phyloP scores from a whole-genome alignment of 768 basidiomycete genomes.

The Mycena metata region DNA sequence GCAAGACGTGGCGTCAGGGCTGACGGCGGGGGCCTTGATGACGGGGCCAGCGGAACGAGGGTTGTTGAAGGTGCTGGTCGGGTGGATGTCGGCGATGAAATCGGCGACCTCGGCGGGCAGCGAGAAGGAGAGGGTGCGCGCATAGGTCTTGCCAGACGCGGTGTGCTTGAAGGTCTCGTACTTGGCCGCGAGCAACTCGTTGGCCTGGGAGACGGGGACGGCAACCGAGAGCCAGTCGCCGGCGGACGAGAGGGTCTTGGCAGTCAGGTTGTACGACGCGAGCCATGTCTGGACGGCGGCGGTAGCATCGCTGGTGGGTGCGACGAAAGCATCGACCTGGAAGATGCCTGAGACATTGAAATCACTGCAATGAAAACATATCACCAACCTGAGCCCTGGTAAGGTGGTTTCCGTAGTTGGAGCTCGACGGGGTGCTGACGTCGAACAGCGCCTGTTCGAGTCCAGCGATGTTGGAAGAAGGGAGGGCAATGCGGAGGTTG shows the following conservation, averaged over 20 bases:
- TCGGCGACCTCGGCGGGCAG: slow-evolving; percentile 48
- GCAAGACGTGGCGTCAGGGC: neutral
- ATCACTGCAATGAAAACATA: neutral
- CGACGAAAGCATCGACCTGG: slow-evolving; percentile 37
- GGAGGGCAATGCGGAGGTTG: slow-evolving; percentile 52
- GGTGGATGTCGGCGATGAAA: slow-evolving; percentile 52
- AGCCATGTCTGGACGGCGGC: slow-evolving; percentile 60
- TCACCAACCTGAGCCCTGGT: slow-evolving; percentile 55
- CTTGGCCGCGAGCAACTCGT: slow-evolving; percentile 50
- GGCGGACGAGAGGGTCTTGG: slow-evolving; percentile 52
- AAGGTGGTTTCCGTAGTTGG: slow-evolving; percentile 42
- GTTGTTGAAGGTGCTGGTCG: slow-evolving; percentile 46
- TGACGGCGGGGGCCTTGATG: neutral
- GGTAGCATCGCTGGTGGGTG: slow-evolving; percentile 31
- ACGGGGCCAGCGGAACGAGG: slow-evolving; percentile 33
- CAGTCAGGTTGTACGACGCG: slow-evolving; percentile 47
- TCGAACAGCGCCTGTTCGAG: slow-evolving; percentile 52
- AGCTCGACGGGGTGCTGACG: slow-evolving; percentile 48
- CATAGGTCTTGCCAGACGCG: slow-evolving; percentile 42
- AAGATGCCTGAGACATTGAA: too few relatives aligned
- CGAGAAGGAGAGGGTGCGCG: slow-evolving; percentile 56
- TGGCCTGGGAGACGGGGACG: slow-evolving; percentile 51
- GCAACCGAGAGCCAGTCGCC: slow-evolving; percentile 53
- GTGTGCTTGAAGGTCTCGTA: slow-evolving; percentile 53
- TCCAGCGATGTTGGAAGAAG: slow-evolving; percentile 46